Conservation (phyloP, 768 basidiomycete species). For the Tulasnella sp. region DNA sequence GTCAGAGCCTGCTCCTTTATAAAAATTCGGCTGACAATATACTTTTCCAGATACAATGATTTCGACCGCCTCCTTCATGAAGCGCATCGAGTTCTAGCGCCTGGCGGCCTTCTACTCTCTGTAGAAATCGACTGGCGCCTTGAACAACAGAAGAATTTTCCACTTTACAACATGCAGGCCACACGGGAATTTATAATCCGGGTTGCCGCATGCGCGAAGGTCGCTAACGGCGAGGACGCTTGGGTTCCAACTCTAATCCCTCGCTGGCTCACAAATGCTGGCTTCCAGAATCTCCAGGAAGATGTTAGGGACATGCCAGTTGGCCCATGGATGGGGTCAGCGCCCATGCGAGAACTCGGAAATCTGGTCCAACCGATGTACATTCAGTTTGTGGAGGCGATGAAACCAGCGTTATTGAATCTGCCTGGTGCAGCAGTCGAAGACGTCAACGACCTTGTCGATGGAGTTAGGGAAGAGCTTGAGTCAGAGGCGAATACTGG, state of each 20-base stretch:
- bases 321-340: background rate
- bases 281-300: background rate
- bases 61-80: conserved; percentile 1
- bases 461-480: background rate
- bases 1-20: background rate
- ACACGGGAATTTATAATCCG: conserved; percentile 5
- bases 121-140: conserved; percentile 21
- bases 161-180: background rate
- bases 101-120: conserved; percentile 3
- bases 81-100: background rate
- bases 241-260: conserved; percentile 8
- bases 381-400: background rate
- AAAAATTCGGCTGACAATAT: background rate
- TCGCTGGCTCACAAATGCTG: background rate
- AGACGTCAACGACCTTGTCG: background rate
- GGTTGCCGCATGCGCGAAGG: background rate
- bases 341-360: background rate
- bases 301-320: background rate
- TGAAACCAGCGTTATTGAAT: background rate
- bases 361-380: background rate
- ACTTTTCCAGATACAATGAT: background rate
- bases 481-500: background rate
- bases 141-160: background rate
- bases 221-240: background rate
- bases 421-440: background rate